A percentile compares a stretch with the other conserved stretches of the same genome.
Conservation (phyloP, 2,329 filamentous ascomycete species). For the Xylariales sp. region DNA sequence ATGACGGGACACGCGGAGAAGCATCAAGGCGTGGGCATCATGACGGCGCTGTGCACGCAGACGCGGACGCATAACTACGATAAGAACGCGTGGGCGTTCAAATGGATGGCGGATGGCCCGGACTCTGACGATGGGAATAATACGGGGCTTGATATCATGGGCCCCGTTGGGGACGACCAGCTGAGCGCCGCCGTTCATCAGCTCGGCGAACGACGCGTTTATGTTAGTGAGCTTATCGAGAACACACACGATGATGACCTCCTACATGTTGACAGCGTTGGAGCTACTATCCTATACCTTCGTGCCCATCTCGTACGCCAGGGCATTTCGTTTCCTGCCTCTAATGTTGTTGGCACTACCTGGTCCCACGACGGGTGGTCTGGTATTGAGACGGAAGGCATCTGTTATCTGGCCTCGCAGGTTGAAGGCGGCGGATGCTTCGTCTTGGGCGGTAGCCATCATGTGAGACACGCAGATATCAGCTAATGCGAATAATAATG, state of each 20-base stretch:
- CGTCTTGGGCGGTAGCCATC: constrained; percentile 47
- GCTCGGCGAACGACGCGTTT: constrained; percentile 41
- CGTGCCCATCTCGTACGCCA: constrained; percentile 49
- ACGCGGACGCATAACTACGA: constrained; percentile 51
- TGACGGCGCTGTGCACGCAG: constrained; percentile 51
- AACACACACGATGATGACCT: constrained; percentile 48
- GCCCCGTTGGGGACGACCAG: constrained; percentile 40
- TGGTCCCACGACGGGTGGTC: constrained; percentile 52
- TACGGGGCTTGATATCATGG: constrained; percentile 35
- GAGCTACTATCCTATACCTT: constrained; percentile 52
- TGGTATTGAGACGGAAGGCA: constrained; percentile 53
- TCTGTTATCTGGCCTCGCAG: constrained; percentile 50
- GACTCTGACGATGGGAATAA: not conserved
- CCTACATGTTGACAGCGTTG: constrained; percentile 51
- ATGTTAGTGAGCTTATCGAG: constrained; percentile 43
- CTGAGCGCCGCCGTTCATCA: constrained; percentile 35
- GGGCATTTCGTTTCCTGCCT: constrained; percentile 51
- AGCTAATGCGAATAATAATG: constrained; percentile 22
- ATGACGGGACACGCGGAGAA: constrained; percentile 48
- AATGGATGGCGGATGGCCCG: constrained; percentile 12
- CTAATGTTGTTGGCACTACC: constrained; percentile 51
- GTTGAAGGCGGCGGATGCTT: constrained; percentile 48
- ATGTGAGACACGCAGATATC: constrained; percentile 47
- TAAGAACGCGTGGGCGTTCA: constrained; percentile 52
- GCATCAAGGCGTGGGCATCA: constrained; percentile 46